phyloP scores from a whole-genome alignment of 768 basidiomycete species.

The Calocybe cyanea region DNA sequence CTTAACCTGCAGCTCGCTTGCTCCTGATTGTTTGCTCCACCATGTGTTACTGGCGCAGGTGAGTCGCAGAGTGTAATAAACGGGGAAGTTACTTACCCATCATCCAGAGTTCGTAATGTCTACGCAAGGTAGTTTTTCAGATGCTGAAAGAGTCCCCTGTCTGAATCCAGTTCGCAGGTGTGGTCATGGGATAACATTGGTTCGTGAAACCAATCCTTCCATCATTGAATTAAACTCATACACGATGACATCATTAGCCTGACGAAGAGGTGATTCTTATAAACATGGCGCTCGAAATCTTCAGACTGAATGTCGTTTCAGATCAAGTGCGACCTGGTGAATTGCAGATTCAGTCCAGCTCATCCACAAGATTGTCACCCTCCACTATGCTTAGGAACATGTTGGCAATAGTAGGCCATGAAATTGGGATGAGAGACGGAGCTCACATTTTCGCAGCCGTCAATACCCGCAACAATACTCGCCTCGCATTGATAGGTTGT shows the following conservation, averaged over 20 bases:
- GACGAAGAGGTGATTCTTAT: slow-evolving; percentile 48
- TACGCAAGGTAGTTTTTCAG: slow-evolving; percentile 43
- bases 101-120: slow-evolving; percentile 50
- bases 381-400: slow-evolving; percentile 49
- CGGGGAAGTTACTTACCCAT: slow-evolving; percentile 19
- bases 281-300: neutral
- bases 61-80: slow-evolving; percentile 19
- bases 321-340: slow-evolving; percentile 59
- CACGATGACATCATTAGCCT: slow-evolving; percentile 31
- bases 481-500: slow-evolving; percentile 57
- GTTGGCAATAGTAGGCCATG: slow-evolving; percentile 67
- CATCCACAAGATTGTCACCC: slow-evolving; percentile 50
- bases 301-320: slow-evolving; percentile 20
- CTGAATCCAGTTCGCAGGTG: slow-evolving; percentile 34
- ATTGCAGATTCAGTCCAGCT: slow-evolving; percentile 60
- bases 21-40: slow-evolving; percentile 13
- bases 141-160: slow-evolving; percentile 3
- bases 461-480: slow-evolving; percentile 69
- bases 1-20: slow-evolving; percentile 8
- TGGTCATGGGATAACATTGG: slow-evolving; percentile 49
- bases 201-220: slow-evolving; percentile 22
- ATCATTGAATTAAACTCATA: slow-evolving; percentile 4
- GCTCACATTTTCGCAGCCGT: slow-evolving; percentile 33
- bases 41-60: slow-evolving; percentile 66
- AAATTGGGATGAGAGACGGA: neutral